phyloP scores from a whole-genome alignment of 2,329 filamentous ascomycete genomes.

The Trichophyton schoenleinii region DNA sequence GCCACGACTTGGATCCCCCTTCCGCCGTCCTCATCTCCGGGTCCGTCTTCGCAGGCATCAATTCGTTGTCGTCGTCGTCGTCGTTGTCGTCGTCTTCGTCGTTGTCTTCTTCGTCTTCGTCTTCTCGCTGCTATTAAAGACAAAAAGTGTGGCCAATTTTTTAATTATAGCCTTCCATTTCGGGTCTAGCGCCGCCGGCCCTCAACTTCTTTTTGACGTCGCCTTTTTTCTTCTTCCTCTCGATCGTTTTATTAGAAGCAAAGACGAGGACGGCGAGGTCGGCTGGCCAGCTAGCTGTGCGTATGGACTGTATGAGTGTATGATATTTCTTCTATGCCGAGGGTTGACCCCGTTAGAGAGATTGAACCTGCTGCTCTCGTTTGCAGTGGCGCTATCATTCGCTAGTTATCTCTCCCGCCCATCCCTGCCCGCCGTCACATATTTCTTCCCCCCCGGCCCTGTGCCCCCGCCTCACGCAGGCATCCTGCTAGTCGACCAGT shows the following conservation, averaged over 20 bases:
- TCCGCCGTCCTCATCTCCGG: constrained; percentile 13
- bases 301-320: too few species aligned
- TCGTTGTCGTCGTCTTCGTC: not conserved
- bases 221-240: too few species aligned
- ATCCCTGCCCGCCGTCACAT: not conserved
- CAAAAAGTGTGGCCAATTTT: too few species aligned
- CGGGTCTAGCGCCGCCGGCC: not conserved
- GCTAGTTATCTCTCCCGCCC: not conserved
- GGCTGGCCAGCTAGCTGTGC: too few species aligned
- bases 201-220: too few species aligned
- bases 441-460: not conserved
- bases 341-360: too few species aligned
- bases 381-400: not conserved
- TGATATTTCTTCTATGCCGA: too few species aligned
- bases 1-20: constrained; percentile 17
- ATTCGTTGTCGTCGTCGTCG: constrained; percentile 1
- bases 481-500: too few species aligned
- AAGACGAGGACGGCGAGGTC: too few species aligned
- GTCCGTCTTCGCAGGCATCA: constrained; percentile 4
- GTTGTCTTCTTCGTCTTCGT: too few species aligned
- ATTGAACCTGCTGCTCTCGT: not conserved
- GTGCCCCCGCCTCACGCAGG: not conserved
- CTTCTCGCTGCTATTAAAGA: too few species aligned
- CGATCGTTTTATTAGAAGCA: too few species aligned
- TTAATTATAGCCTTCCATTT: not conserved